These are phyloP conservation scores for Pyracantha coccinea DNA, from an alignment of 331 rosid genomes.

Conservation along the genomic window DNA sequence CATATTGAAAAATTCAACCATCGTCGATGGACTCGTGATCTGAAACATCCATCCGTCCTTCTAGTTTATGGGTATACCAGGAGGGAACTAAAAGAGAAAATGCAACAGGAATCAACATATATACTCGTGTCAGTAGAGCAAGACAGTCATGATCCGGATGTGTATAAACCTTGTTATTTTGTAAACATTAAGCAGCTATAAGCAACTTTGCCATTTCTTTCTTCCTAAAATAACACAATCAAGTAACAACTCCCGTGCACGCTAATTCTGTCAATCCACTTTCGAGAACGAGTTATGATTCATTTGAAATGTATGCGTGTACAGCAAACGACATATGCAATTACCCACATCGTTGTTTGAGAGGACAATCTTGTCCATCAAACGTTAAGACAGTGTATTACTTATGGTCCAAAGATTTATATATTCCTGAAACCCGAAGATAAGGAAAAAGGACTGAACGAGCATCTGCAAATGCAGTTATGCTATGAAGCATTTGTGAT, in stretches of 20 bases:
- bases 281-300: neutral
- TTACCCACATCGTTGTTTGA: neutral
- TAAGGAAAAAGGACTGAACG: neutral
- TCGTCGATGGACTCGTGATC: constrained; percentile 50
- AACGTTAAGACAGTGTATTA: neutral
- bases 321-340: neutral
- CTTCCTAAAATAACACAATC: neutral
- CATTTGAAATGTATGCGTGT: neutral
- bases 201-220: neutral
- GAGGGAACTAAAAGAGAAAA: constrained; percentile 14
- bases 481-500: neutral
- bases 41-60: neutral
- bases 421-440: neutral
- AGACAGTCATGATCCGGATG: constrained; percentile 9
- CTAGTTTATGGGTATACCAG: constrained; percentile 14
- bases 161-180: neutral
- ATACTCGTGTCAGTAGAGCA: neutral
- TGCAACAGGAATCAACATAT: neutral
- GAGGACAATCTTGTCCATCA: neutral
- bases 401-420: neutral
- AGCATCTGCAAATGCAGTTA: neutral
- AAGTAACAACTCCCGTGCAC: neutral
- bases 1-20: constrained; percentile 51
- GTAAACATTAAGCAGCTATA: neutral
- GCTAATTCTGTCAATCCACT: neutral